These are phyloP conservation scores for Mucor racemosus DNA, from an alignment of 371 early-diverging fungal genomes.

Conservation along the genomic window DNA sequence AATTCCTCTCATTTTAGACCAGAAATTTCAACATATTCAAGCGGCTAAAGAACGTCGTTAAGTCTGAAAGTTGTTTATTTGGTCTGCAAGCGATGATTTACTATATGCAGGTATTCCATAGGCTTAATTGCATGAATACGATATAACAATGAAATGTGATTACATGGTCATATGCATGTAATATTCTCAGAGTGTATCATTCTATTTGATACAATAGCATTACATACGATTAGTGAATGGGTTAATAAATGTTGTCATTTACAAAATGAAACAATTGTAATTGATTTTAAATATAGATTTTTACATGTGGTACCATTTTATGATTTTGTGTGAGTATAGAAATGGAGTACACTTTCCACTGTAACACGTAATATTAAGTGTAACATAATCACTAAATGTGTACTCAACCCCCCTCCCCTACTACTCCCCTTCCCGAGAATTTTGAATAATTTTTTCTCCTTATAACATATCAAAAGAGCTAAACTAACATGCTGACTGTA, in stretches of 20 bases:
- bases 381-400: neutral
- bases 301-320: neutral
- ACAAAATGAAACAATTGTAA: neutral
- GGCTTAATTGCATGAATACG: too few species aligned
- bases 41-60: too few species aligned
- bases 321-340: neutral
- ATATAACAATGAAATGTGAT: too few species aligned
- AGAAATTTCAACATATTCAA: too few species aligned
- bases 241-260: too few species aligned
- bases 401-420: neutral
- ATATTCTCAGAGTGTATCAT: too few species aligned
- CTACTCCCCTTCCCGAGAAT: neutral
- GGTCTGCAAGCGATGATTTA: too few species aligned
- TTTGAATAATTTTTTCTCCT: neutral
- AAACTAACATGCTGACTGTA: neutral
- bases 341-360: neutral
- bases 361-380: conserved; percentile 4
- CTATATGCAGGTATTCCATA: too few species aligned
- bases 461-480: neutral
- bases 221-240: too few species aligned
- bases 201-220: too few species aligned
- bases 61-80: too few species aligned
- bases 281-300: conserved; percentile 5
- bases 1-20: neutral
- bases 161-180: too few species aligned